A percentile compares a stretch with the other conserved stretches of the same genome.
phyloP scores from a whole-genome alignment of 2,329 filamentous ascomycete species.

The Talaromyces albobiverticillius region DNA sequence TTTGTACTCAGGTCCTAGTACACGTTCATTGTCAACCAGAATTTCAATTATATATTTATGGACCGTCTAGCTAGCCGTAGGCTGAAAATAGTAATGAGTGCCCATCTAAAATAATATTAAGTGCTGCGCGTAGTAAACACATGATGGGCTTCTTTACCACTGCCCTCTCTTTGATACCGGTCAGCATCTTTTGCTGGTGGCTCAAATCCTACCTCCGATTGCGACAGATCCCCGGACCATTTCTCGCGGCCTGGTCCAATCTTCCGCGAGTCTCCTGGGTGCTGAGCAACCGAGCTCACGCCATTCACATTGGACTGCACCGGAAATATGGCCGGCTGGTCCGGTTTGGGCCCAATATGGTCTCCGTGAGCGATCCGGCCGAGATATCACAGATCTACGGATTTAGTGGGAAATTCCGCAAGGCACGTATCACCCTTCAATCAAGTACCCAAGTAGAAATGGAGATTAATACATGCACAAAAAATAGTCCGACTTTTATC shows the following conservation, averaged over 20 bases:
- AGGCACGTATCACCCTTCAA: not conserved
- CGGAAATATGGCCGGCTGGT: slow-evolving; percentile 9
- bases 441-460: too few relatives aligned
- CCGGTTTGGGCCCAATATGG: slow-evolving; percentile 10
- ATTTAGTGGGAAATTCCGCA: not conserved
- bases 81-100: too few relatives aligned
- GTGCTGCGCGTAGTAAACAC: too few relatives aligned
- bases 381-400: slow-evolving; percentile 1
- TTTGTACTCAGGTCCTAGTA: not conserved
- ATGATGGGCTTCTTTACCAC: not conserved
- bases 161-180: not conserved
- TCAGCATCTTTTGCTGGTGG: not conserved
- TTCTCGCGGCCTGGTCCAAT: not conserved
- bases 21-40: not conserved
- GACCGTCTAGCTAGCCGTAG: too few relatives aligned
- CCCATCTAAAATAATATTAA: too few relatives aligned
- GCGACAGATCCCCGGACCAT: slow-evolving; percentile 8
- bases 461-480: too few relatives aligned
- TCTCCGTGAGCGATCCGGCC: slow-evolving; percentile 8
- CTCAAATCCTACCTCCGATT: not conserved
- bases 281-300: not conserved
- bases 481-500: slow-evolving; percentile 7
- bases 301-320: slow-evolving; percentile 6
- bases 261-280: not conserved
- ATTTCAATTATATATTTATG: not conserved